Percentiles rank a stretch among this genome's conserved stretches.
These are phyloP conservation scores for Coniochaeta pulveracea DNA, from an alignment of 2,329 filamentous ascomycete genomes.

Conservation along the genomic window DNA sequence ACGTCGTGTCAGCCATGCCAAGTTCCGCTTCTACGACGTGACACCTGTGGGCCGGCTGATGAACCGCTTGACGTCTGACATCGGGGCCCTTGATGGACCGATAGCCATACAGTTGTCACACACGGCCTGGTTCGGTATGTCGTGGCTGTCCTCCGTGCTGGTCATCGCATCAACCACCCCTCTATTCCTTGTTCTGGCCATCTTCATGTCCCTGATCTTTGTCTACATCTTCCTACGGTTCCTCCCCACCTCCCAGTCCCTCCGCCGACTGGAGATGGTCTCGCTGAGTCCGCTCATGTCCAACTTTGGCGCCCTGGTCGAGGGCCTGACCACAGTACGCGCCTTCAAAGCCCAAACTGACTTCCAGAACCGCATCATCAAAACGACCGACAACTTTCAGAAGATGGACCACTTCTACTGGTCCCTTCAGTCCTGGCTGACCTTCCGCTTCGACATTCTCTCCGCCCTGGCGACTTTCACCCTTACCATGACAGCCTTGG, in stretches of 20 bases:
- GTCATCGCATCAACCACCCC: slow-evolving; percentile 76
- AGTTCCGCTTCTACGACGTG: slow-evolving; percentile 83
- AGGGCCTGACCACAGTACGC: slow-evolving; percentile 76
- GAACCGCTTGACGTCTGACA: slow-evolving; percentile 85
- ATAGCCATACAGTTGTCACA: slow-evolving; percentile 63
- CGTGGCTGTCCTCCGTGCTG: slow-evolving; percentile 59
- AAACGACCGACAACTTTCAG: slow-evolving; percentile 78
- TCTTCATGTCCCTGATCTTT: slow-evolving; percentile 56
- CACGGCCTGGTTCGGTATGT: slow-evolving; percentile 59
- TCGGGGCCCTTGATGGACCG: slow-evolving; percentile 80
- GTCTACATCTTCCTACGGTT: slow-evolving; percentile 66
- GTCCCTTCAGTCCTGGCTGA: slow-evolving; percentile 76
- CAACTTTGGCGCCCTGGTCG: slow-evolving; percentile 80
- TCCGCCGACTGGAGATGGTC: slow-evolving; percentile 79
- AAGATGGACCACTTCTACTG: slow-evolving; percentile 96
- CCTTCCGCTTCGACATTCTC: slow-evolving; percentile 63
- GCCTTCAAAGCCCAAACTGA: slow-evolving; percentile 69
- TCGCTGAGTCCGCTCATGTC: slow-evolving; percentile 82
- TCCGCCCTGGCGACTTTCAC: slow-evolving; percentile 64
- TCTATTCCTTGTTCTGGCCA: slow-evolving; percentile 60
- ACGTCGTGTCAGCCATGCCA: slow-evolving; percentile 62
- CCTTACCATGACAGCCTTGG: slow-evolving; percentile 64
- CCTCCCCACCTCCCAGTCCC: slow-evolving; percentile 70
- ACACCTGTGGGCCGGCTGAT: slow-evolving; percentile 83
- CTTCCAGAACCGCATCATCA: slow-evolving; percentile 71